A percentile compares a stretch with the other conserved stretches of the same genome.
Conservation (phyloP, 1,284 basidiomycete genomes). For the Taiwanofungus camphoratus region DNA sequence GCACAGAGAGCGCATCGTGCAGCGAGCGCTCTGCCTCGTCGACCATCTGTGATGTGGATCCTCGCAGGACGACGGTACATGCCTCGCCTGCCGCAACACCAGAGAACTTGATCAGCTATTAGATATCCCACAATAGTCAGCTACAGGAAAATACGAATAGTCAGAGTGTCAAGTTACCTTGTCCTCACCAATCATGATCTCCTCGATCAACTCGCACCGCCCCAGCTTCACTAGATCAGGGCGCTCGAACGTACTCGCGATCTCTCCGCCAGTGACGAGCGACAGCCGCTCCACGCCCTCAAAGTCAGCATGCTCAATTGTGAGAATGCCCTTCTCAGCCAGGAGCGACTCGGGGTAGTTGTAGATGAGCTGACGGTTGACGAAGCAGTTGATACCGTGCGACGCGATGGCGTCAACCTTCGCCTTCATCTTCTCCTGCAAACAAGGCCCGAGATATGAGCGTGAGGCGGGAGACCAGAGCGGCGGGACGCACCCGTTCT, state of each 20-base stretch:
- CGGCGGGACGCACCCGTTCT: constrained; percentile 56
- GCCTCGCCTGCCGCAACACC: constrained; percentile 97
- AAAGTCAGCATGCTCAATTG: constrained; percentile 98
- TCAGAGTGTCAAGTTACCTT: constrained; percentile 55
- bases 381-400: constrained; percentile 97
- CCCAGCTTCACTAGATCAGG: constrained; percentile 95
- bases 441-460: neutral
- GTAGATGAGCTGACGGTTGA: constrained; percentile 98
- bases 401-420: constrained; percentile 94
- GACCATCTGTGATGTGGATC: constrained; percentile 97
- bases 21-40: constrained; percentile 98
- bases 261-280: constrained; percentile 97
- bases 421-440: constrained; percentile 96
- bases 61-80: constrained; percentile 97
- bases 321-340: constrained; percentile 91
- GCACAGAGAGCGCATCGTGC: constrained; percentile 95
- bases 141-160: neutral
- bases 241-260: constrained; percentile 92
- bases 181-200: constrained; percentile 99
- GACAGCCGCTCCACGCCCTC: constrained; percentile 97
- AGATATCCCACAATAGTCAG: neutral
- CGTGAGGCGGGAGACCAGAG: neutral
- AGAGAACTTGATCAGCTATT: constrained; percentile 96
- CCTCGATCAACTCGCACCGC: constrained; percentile 92
- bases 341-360: constrained; percentile 97